Base-by-base conservation (phyloP, 441 rosid species). In the Erodium texanum region DNA sequence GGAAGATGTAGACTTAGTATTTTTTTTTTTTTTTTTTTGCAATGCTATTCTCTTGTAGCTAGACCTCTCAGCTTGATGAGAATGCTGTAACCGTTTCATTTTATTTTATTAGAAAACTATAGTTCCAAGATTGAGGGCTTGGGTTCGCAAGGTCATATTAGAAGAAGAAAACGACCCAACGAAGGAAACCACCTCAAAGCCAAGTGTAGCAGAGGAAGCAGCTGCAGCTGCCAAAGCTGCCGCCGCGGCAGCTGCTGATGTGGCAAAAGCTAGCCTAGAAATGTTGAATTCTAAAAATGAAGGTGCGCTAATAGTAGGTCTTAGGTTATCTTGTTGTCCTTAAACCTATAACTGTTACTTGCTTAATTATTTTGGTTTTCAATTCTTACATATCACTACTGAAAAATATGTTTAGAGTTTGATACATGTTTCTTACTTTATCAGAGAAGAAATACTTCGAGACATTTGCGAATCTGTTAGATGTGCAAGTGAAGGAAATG, bases 201-300 rank as follows among this genome's bases (percentile, higher is more conserved):
- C 96, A 69, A 92, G 84, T 83, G 73, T 87, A 79, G 91, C 83
- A 65, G 99, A 94, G 77, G 97, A 92, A 77, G 90, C 98, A 54
- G 94, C 92, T 19, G 89, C 91, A 24, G 99, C 97, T 59, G 96
- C 97, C 41, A 92, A 88, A 84, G 78, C 97, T 63, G 98, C 98
- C 11, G 92, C 97, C 1, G 87, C 89, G 0, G 94, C 98, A 12
- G 94, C 98, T 48, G 80, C 92, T 68, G 97, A 92, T 74, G 92
- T 89, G 68, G 97, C 97, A 56, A 89, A 85, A 80, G 85, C 87
- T 52, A 89, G 91, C 82, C 96, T 89, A 78, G 97, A 88, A 73
- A 75, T 94, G 85, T 71, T 94, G 82, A 85, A 68, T 70, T 78
- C 90, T 5, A 88, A 82, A 78, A 74, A 32, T 66, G 89, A 86